These are phyloP conservation scores for Penicillium lagena DNA, from an alignment of 495 filamentous ascomycete genomes.

Conservation along the genomic window DNA sequence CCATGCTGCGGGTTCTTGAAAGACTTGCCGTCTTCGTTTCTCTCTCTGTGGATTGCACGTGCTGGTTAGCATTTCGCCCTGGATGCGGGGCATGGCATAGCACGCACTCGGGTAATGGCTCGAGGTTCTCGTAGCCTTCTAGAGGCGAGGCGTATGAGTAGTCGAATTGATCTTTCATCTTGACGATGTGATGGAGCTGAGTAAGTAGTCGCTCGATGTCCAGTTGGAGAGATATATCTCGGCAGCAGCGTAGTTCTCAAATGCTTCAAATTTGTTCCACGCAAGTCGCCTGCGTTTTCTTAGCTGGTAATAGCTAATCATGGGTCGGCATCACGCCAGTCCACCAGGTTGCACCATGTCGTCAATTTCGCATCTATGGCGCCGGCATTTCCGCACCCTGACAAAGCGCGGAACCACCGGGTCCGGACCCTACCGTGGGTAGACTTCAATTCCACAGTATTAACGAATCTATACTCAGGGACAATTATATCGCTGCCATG, in stretches of 20 bases:
- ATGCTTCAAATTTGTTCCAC: too few species aligned
- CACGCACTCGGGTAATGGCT: conserved; percentile 56
- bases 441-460: too few species aligned
- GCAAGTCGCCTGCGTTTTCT: too few species aligned
- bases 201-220: background rate
- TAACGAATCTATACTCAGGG: too few species aligned
- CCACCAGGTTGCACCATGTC: background rate
- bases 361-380: background rate
- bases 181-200: background rate
- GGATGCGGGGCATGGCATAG: background rate
- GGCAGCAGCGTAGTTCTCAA: too few species aligned
- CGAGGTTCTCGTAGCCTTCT: conserved; percentile 55
- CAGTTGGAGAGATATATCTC: background rate
- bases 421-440: too few species aligned
- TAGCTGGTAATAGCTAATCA: background rate
- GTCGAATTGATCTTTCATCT: conserved; percentile 32
- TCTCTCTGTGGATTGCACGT: conserved; percentile 20
- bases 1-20: conserved; percentile 52
- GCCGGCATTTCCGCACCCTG: conserved; percentile 28
- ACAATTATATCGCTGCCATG: background rate
- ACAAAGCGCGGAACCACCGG: conserved; percentile 26
- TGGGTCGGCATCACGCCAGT: conserved; percentile 6
- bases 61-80: background rate
- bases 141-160: conserved; percentile 59
- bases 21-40: conserved; percentile 59